Conservation (phyloP, 176 grass and related monocot species). For the Thalia dealbata region DNA sequence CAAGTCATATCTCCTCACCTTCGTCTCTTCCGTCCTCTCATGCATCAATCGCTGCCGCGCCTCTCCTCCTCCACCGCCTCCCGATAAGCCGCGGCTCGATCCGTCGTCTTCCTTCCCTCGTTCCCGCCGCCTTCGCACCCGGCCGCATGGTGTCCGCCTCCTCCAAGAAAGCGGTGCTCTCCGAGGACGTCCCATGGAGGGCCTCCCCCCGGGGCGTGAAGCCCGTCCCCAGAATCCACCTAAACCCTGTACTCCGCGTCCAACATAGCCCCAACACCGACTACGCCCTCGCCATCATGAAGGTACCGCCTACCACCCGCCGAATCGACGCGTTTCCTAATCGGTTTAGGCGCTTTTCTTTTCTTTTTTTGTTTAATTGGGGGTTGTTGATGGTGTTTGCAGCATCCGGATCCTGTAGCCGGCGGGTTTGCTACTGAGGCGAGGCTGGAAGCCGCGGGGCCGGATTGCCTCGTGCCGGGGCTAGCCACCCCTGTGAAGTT, state of each 20-base stretch:
- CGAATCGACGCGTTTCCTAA: background rate
- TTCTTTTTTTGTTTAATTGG: background rate
- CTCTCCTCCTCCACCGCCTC: background rate
- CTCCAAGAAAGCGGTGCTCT: constrained; percentile 51
- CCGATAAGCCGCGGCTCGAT: background rate
- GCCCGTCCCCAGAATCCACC: constrained; percentile 75
- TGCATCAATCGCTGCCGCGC: background rate
- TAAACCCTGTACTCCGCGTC: constrained; percentile 57
- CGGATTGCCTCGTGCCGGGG: constrained; percentile 88
- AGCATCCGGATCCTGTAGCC: constrained; percentile 88
- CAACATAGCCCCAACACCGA: constrained; percentile 42
- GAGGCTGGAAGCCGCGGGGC: constrained; percentile 70
- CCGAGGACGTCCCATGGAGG: constrained; percentile 91
- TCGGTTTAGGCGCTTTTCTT: background rate
- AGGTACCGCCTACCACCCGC: constrained; percentile 24
- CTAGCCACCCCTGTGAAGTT: constrained; percentile 66
- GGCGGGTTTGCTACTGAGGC: constrained; percentile 89
- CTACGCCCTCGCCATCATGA: constrained; percentile 91
- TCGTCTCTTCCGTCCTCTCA: background rate
- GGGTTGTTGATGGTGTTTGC: background rate
- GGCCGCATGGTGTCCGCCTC: constrained; percentile 5
- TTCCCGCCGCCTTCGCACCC: background rate
- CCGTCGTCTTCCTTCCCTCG: background rate
- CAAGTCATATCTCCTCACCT: background rate
- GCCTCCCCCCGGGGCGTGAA: constrained; percentile 27